Percentiles rank a stretch among this genome's conserved stretches.
phyloP scores from a whole-genome alignment of 2,329 filamentous ascomycete species.

The Atkinsonella texensis region DNA sequence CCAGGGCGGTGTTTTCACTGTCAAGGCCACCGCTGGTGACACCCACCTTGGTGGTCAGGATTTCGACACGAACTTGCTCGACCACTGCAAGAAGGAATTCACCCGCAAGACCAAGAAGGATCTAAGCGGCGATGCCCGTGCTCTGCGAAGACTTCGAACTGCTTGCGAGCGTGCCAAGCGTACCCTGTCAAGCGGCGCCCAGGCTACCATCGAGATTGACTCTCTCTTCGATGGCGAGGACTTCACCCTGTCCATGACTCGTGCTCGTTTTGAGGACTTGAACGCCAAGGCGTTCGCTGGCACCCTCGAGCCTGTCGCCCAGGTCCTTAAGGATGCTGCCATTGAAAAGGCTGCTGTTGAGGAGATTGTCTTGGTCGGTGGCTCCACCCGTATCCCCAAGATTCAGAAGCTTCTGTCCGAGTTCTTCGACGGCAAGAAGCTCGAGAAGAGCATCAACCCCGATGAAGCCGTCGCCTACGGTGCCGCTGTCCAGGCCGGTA shows the following conservation, averaged over 20 bases:
- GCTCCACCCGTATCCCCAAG: constrained; percentile 94
- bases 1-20: constrained; percentile 97
- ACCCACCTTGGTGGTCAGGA: constrained; percentile 93
- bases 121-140: constrained; percentile 73
- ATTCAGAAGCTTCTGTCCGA: constrained; percentile 99
- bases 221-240: constrained; percentile 97
- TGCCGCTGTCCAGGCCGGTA: constrained; percentile 97
- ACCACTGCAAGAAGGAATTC: constrained; percentile 97
- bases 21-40: constrained; percentile 96
- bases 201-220: constrained; percentile 97
- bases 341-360: constrained; percentile 88
- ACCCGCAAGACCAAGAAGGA: constrained; percentile 62
- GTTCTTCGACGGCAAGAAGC: constrained; percentile 99
- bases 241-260: constrained; percentile 93
- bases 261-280: constrained; percentile 97
- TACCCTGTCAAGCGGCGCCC: constrained; percentile 92
- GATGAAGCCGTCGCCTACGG: constrained; percentile 98
- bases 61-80: constrained; percentile 91
- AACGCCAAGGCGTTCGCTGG: constrained; percentile 92
- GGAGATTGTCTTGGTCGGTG: constrained; percentile 98
- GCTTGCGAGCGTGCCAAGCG: constrained; percentile 99
- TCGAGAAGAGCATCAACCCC: constrained; percentile 99
- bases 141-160: constrained; percentile 88
- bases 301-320: constrained; percentile 88
- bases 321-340: constrained; percentile 86